Percentiles rank a stretch among this genome's conserved stretches.
These are phyloP conservation scores for Agaricus subrufescens DNA, from an alignment of 768 basidiomycete species.

Conservation along the genomic window DNA sequence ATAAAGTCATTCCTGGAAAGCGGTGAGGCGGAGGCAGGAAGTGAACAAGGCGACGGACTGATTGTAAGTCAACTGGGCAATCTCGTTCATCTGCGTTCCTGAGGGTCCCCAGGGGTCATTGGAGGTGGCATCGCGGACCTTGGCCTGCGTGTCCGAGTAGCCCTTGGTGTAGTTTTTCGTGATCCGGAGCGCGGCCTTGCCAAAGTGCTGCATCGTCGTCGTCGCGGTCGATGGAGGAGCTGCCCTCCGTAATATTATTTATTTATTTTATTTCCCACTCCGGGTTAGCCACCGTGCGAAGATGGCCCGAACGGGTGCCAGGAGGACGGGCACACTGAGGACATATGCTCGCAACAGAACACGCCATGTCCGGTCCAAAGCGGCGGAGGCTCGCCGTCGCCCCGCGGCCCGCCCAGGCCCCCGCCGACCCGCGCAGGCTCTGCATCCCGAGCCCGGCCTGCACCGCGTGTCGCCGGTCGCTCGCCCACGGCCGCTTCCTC, in stretches of 20 bases:
- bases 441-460: not conserved
- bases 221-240: slow-evolving; percentile 3
- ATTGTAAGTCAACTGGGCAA: slow-evolving; percentile 95
- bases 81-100: slow-evolving; percentile 98
- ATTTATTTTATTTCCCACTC: too few species aligned
- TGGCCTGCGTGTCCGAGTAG: slow-evolving; percentile 93
- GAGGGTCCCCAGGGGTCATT: slow-evolving; percentile 99
- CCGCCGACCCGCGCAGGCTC: not conserved
- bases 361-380: not conserved
- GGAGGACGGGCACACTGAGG: too few species aligned
- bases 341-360: too few species aligned
- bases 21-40: not conserved
- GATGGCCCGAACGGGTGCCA: too few species aligned
- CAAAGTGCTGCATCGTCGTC: slow-evolving; percentile 65
- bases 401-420: not conserved
- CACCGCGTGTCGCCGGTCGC: slow-evolving; percentile 5
- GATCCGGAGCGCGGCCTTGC: slow-evolving; percentile 79
- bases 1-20: slow-evolving; percentile 81
- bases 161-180: slow-evolving; percentile 96
- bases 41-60: slow-evolving; percentile 55
- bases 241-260: not conserved
- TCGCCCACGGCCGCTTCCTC: not conserved
- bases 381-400: not conserved
- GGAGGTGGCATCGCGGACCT: slow-evolving; percentile 93
- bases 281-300: too few species aligned